A percentile compares a stretch with the other conserved stretches of the same genome.
These are phyloP conservation scores for Wickerhamiella sergipiensis DNA, from an alignment of 805 yeast species.

Conservation along the genomic window DNA sequence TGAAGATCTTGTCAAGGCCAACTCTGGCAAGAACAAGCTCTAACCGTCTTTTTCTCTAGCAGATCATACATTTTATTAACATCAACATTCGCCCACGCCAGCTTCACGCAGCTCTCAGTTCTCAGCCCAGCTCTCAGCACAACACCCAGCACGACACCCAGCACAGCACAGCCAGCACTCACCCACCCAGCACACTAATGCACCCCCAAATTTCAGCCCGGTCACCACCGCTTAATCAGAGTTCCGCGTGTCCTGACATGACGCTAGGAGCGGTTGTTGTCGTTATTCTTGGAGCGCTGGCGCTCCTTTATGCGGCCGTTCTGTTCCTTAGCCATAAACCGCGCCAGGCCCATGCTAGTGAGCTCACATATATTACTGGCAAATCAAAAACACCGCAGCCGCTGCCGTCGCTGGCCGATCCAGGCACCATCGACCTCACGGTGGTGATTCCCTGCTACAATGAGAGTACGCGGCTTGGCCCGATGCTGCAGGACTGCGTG, in stretches of 20 bases:
- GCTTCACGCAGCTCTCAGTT: no score
- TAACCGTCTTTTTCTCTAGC: constrained; percentile 12
- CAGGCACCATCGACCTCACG: constrained; percentile 38
- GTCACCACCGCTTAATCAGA: background rate
- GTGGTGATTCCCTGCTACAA: constrained; percentile 91
- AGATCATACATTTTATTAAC: no score
- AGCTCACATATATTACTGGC: background rate
- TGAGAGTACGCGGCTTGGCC: constrained; percentile 57
- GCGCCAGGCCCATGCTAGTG: background rate
- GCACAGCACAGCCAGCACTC: no score
- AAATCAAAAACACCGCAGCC: constrained; percentile 21
- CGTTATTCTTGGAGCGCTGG: background rate
- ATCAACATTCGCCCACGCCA: no score
- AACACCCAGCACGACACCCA: no score
- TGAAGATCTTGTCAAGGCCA: constrained; percentile 19
- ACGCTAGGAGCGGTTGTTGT: background rate
- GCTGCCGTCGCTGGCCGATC: constrained; percentile 20
- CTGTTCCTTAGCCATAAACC: constrained; percentile 50
- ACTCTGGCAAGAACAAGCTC: constrained; percentile 25
- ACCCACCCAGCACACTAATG: no score
- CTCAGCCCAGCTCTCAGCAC: no score
- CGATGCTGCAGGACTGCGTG: constrained; percentile 28
- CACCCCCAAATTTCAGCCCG: no score
- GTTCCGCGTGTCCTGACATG: background rate
- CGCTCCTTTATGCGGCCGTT: constrained; percentile 26